These are phyloP conservation scores for Geopyxis carbonaria DNA, from an alignment of 495 filamentous ascomycete genomes.

Conservation along the genomic window DNA sequence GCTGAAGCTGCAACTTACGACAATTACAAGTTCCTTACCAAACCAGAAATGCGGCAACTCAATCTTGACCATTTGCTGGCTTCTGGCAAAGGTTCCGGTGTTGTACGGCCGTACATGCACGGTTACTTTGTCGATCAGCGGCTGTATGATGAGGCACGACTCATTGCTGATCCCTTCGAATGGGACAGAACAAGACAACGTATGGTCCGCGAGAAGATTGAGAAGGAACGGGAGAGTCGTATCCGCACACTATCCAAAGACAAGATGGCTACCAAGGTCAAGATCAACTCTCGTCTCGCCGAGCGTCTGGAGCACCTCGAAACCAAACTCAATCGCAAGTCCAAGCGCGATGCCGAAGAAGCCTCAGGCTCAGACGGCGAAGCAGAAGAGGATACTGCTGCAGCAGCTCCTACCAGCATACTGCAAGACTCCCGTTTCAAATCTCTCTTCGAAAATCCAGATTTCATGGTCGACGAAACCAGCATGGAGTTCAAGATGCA, in stretches of 20 bases:
- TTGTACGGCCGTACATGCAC: conserved; percentile 92
- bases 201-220: conserved; percentile 75
- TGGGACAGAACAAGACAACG: conserved; percentile 81
- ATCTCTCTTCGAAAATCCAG: conserved; percentile 75
- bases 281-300: conserved; percentile 67
- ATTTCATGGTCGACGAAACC: conserved; percentile 83
- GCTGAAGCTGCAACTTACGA: conserved; percentile 67
- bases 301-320: conserved; percentile 67
- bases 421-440: conserved; percentile 74
- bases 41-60: conserved; percentile 60
- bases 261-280: conserved; percentile 30
- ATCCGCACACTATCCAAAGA: conserved; percentile 79
- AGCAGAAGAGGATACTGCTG: conserved; percentile 13
- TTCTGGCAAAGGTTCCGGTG: conserved; percentile 42
- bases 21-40: conserved; percentile 93
- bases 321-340: conserved; percentile 61
- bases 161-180: conserved; percentile 82
- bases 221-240: conserved; percentile 79
- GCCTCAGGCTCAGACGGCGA: conserved; percentile 37
- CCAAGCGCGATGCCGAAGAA: conserved; percentile 38
- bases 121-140: conserved; percentile 90
- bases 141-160: conserved; percentile 80
- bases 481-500: conserved; percentile 69
- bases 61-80: conserved; percentile 77
- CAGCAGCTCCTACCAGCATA: conserved; percentile 32